phyloP scores from a whole-genome alignment of 2,329 filamentous ascomycete species.

The Chrysoporthe deuterocubensis region DNA sequence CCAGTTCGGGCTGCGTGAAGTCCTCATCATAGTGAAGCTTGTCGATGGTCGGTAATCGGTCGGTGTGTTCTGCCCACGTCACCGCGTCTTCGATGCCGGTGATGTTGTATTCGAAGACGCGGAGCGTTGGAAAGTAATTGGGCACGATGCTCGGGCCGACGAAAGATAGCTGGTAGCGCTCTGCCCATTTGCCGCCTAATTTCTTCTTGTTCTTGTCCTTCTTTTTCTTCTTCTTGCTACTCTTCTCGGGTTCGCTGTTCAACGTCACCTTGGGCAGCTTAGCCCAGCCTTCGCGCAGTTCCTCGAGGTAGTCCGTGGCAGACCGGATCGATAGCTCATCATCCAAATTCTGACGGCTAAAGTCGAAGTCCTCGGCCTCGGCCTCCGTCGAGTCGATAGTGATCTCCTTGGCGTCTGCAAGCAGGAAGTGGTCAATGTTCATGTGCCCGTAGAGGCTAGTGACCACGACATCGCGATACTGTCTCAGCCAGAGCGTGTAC shows the following conservation, averaged over 20 bases:
- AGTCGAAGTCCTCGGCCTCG: conserved; percentile 22
- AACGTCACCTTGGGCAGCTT: conserved; percentile 64
- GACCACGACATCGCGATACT: conserved; percentile 88
- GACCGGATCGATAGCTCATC: conserved; percentile 65
- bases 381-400: conserved; percentile 55
- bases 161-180: conserved; percentile 81
- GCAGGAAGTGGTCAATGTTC: conserved; percentile 97
- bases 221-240: conserved; percentile 45
- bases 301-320: conserved; percentile 79
- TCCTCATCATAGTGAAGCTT: conserved; percentile 15
- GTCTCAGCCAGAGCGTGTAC: conserved; percentile 86
- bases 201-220: conserved; percentile 49
- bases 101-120: conserved; percentile 95
- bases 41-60: conserved; percentile 24
- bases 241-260: conserved; percentile 34
- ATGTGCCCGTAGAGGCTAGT: conserved; percentile 88
- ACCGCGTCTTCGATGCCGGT: conserved; percentile 67
- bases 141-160: conserved; percentile 89
- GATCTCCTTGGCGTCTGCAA: conserved; percentile 83
- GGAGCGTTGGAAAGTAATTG: conserved; percentile 86
- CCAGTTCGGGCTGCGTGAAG: conserved; percentile 22
- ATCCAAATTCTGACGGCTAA: conserved; percentile 44
- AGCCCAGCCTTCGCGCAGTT: conserved; percentile 78
- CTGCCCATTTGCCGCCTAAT: conserved; percentile 77
- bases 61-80: conserved; percentile 48